These are phyloP conservation scores for Lachnellula hyalina DNA, from an alignment of 2,329 filamentous ascomycete species.

Conservation along the genomic window DNA sequence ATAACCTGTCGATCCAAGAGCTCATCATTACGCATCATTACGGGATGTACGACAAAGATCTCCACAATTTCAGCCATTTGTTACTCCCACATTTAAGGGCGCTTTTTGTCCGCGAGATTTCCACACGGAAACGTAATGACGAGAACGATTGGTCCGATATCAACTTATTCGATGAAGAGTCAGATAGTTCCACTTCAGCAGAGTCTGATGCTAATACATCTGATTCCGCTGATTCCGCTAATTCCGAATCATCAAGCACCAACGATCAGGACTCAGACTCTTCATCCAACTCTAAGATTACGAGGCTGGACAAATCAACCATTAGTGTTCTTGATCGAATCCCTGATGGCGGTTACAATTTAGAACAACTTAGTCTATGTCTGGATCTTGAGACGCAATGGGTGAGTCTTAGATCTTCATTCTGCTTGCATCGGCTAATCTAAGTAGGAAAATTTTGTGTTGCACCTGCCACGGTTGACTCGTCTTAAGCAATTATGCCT, in stretches of 20 bases:
- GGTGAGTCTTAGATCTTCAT: not conserved
- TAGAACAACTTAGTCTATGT: slow-evolving; percentile 6
- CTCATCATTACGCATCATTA: slow-evolving; percentile 11
- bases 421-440: not conserved
- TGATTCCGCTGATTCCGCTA: not conserved
- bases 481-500: slow-evolving; percentile 8
- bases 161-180: not conserved
- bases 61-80: slow-evolving; percentile 6
- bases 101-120: slow-evolving; percentile 5
- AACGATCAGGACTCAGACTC: not conserved
- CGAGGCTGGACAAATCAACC: not conserved
- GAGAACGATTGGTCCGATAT: not conserved
- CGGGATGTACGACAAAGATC: slow-evolving; percentile 1
- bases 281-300: not conserved
- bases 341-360: slow-evolving; percentile 1
- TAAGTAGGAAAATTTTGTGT: slow-evolving; percentile 4
- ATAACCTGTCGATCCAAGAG: slow-evolving; percentile 1
- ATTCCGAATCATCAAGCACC: not conserved
- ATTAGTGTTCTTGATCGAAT: slow-evolving; percentile 10
- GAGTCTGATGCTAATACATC: not conserved
- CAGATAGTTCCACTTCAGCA: not conserved
- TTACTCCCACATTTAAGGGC: slow-evolving; percentile 5
- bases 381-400: slow-evolving; percentile 10
- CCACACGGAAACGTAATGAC: not conserved
- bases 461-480: not conserved